phyloP scores from a whole-genome alignment of 2,329 filamentous ascomycete genomes.

The Colletotrichum sojae region DNA sequence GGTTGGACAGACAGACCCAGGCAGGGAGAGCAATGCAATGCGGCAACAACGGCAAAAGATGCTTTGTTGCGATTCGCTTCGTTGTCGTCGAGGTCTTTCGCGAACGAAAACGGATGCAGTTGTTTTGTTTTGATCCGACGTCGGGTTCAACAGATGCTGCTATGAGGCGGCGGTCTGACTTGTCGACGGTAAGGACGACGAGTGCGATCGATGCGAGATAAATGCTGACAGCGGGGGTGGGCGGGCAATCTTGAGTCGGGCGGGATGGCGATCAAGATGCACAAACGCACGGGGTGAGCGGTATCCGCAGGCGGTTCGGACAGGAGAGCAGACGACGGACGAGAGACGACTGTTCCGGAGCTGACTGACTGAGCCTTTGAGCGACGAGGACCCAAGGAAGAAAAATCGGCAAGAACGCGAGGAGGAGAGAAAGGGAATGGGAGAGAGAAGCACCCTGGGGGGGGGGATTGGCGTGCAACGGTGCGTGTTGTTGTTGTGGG shows the following conservation, averaged over 20 bases:
- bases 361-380: slow-evolving; percentile 41
- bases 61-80: slow-evolving; percentile 28
- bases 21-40: slow-evolving; percentile 22
- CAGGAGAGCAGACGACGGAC: slow-evolving; percentile 22
- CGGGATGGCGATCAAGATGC: slow-evolving; percentile 31
- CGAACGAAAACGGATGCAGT: slow-evolving; percentile 12
- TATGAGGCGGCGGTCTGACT: slow-evolving; percentile 13
- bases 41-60: slow-evolving; percentile 21
- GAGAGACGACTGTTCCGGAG: slow-evolving; percentile 41
- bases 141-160: slow-evolving; percentile 17
- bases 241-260: slow-evolving; percentile 34
- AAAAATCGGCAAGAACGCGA: slow-evolving; percentile 50
- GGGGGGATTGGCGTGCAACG: slow-evolving; percentile 60
- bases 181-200: slow-evolving; percentile 21
- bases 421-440: slow-evolving; percentile 48
- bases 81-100: slow-evolving; percentile 6
- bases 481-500: slow-evolving; percentile 51
- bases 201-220: slow-evolving; percentile 30
- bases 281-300: slow-evolving; percentile 15
- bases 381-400: slow-evolving; percentile 48
- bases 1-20: slow-evolving; percentile 36
- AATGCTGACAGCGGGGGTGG: slow-evolving; percentile 20
- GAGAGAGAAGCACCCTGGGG: slow-evolving; percentile 56
- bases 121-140: slow-evolving; percentile 17
- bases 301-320: slow-evolving; percentile 5